A percentile compares a stretch with the other conserved stretches of the same genome.
Conservation (phyloP, 305 asterid species). For the Fraxinus albicans region DNA sequence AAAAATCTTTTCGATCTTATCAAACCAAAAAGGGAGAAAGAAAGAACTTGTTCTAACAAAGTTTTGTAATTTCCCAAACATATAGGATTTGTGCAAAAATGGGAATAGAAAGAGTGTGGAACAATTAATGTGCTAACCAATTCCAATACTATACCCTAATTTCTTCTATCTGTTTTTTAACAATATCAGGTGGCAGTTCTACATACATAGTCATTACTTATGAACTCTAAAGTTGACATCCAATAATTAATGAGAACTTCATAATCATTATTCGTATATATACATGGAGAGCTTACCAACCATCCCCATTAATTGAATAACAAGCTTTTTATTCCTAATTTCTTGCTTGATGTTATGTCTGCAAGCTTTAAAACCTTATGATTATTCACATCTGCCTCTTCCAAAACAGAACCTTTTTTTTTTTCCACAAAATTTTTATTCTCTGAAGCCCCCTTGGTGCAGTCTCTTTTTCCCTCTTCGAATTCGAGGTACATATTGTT, state of each 20-base stretch:
- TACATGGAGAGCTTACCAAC: conserved; percentile 52
- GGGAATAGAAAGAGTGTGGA: neutral
- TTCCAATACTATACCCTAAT: neutral
- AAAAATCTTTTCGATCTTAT: neutral
- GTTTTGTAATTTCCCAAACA: neutral
- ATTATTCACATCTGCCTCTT: neutral
- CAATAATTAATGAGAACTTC: conserved; percentile 2
- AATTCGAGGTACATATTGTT: neutral
- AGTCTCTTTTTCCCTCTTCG: neutral
- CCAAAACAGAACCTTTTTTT: neutral
- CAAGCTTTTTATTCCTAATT: conserved; percentile 23
- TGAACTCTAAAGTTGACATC: neutral
- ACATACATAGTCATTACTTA: neutral
- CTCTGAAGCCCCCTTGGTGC: neutral
- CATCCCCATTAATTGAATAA: conserved; percentile 28
- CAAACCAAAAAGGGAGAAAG: neutral
- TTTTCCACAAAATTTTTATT: neutral
- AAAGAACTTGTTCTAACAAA: neutral
- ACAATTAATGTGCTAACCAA: conserved; percentile 7
- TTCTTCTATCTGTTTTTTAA: neutral
- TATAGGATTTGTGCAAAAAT: neutral
- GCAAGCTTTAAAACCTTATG: conserved; percentile 22
- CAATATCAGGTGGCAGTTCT: neutral
- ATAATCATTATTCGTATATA: neutral
- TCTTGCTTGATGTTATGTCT: neutral